Base-by-base conservation (phyloP, 2,329 filamentous ascomycete species). In the Phialophora macrospora region DNA sequence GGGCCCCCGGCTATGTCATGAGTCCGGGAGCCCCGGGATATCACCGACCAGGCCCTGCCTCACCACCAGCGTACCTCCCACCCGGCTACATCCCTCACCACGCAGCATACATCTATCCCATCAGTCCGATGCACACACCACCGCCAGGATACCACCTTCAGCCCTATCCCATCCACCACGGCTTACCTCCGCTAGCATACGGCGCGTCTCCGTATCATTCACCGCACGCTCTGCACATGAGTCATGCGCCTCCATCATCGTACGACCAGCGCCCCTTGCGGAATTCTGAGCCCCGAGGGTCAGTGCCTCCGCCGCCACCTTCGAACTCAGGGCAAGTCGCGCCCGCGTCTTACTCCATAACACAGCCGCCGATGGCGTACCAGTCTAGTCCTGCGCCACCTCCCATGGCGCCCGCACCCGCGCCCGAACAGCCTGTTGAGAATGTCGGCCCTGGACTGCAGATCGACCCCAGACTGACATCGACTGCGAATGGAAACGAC, bases 1-100 rank as follows among this genome's bases (percentile, higher is more conserved):
- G 82, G 24, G 85, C 84, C 9, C 82, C 84, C 17, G 72, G 77
- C 11, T 87, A 86, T 74, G 79, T 83, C 6, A 80, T 84, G 30
- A 77, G 82, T 56, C 81, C 83, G 64, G 81, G 85, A 65, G 79
- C 78, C 56, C 81, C 85, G 73, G 85, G 82, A 70, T 88, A 85
- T 58, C 82, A 83, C 9, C 79, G 82, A 70, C 68, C 76, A 71
- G 68, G 76, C 20, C 74, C 76, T 34, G 72, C 77, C 14, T 78
- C 78, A 67, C 75, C 78, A 17, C 77, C 67, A 12, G 73, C 76
- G 28, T 81, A 81, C 63, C 70, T 76, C 0, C 74, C 78, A 6
- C 61, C 68, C 12, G 71, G 72, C 14, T 72, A 70, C 60, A 67
- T 71, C 9, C 73, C 76, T 7, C 70, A 71, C 52, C 68, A 17